Percentiles rank a stretch among this genome's conserved stretches.
These are phyloP conservation scores for Dendrothele bispora DNA, from an alignment of 768 basidiomycete species.

Conservation along the genomic window DNA sequence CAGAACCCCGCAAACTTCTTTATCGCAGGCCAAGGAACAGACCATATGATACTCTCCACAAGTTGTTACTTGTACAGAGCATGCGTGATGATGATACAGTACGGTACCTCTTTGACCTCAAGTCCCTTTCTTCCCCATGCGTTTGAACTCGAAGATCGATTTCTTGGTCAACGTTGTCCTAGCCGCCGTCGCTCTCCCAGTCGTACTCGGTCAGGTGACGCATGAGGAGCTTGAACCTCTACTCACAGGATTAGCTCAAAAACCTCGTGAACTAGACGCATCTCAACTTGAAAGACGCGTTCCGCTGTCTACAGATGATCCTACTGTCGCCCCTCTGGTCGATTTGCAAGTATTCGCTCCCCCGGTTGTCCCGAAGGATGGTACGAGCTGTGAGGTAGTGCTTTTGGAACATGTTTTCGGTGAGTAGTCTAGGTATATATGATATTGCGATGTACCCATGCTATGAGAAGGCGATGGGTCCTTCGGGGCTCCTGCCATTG, in stretches of 20 bases:
- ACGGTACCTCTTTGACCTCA: no score
- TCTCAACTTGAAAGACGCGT: conserved; percentile 20
- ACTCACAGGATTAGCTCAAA: conserved; percentile 15
- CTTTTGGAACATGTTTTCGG: conserved; percentile 30
- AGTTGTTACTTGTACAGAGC: no score
- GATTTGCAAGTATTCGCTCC: conserved; percentile 32
- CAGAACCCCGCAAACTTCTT: no score
- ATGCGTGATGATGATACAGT: no score
- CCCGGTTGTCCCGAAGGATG: conserved; percentile 23
- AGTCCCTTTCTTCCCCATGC: no score
- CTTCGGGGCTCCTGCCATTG: conserved; percentile 25
- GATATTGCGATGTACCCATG: background rate
- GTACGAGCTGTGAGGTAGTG: conserved; percentile 21
- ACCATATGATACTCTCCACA: no score
- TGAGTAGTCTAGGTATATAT: background rate
- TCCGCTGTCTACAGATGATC: conserved; percentile 26
- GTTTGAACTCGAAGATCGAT: no score
- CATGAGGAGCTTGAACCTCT: conserved; percentile 21
- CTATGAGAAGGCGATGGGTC: conserved; percentile 21
- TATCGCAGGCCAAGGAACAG: no score
- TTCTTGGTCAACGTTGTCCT: no score
- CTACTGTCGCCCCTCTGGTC: conserved; percentile 25
- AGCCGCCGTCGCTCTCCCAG: background rate
- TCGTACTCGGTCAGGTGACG: conserved; percentile 16
- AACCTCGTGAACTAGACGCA: background rate